phyloP scores from a whole-genome alignment of 805 yeast genomes.

The Gaillardinia entomophila region DNA sequence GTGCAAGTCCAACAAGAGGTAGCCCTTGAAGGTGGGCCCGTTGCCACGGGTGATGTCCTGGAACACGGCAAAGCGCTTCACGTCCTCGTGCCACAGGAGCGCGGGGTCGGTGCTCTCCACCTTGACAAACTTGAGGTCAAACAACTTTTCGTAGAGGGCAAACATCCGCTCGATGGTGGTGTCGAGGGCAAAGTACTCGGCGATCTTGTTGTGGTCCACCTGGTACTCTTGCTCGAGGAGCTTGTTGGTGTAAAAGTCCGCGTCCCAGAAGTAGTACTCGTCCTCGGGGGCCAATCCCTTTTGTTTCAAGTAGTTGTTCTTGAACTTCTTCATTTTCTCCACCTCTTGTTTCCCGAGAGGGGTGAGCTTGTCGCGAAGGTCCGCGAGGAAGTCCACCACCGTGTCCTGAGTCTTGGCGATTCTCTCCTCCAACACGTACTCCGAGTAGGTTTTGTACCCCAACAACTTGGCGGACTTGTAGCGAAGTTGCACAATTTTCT shows the following conservation, averaged over 20 bases:
- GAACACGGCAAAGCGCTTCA: constrained; percentile 69
- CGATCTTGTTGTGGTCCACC: constrained; percentile 65
- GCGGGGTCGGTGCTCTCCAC: constrained; percentile 32
- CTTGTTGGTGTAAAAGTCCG: constrained; percentile 57
- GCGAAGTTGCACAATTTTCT: constrained; percentile 57
- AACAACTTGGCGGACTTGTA: constrained; percentile 54
- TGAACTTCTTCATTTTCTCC: constrained; percentile 42
- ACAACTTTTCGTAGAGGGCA: constrained; percentile 60
- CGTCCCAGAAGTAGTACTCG: constrained; percentile 64
- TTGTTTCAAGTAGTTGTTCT: constrained; percentile 44
- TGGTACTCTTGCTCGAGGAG: constrained; percentile 62
- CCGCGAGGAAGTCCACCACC: constrained; percentile 58
- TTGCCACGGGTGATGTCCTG: constrained; percentile 40
- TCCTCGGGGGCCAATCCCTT: constrained; percentile 38
- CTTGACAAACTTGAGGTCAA: constrained; percentile 62
- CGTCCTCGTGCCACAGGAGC: constrained; percentile 75
- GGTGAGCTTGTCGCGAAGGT: constrained; percentile 51
- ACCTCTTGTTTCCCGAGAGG: constrained; percentile 58
- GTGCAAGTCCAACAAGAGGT: constrained; percentile 74
- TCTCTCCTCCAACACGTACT: constrained; percentile 66
- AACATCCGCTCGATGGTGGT: constrained; percentile 66
- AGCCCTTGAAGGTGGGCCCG: constrained; percentile 64
- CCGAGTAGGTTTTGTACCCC: constrained; percentile 67
- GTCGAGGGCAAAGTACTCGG: constrained; percentile 75
- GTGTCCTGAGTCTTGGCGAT: constrained; percentile 69